Percentiles rank a stretch among this genome's conserved stretches.
phyloP scores from a whole-genome alignment of 2,329 filamentous ascomycete genomes.

The Calycina herbarum region DNA sequence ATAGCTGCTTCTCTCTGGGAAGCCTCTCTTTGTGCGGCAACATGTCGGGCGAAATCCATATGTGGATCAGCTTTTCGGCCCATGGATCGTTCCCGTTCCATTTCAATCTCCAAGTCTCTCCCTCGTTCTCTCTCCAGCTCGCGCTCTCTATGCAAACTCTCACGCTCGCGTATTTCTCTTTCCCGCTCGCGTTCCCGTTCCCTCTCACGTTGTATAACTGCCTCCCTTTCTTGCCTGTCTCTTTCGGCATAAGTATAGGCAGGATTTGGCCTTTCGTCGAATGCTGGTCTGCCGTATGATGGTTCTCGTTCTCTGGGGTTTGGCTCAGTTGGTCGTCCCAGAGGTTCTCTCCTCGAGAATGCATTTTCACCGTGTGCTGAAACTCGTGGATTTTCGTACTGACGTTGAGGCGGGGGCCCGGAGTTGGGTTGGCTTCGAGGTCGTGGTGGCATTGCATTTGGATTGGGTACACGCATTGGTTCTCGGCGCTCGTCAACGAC shows the following conservation, averaged over 20 bases:
- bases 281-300: slow-evolving; percentile 30
- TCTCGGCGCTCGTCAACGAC: slow-evolving; percentile 50
- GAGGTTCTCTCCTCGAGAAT: slow-evolving; percentile 28
- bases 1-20: not conserved
- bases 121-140: slow-evolving; percentile 25
- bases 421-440: slow-evolving; percentile 38
- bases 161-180: slow-evolving; percentile 27
- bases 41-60: slow-evolving; percentile 32
- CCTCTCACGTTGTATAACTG: slow-evolving; percentile 15
- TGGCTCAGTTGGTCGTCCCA: slow-evolving; percentile 18
- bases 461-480: slow-evolving; percentile 32
- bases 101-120: slow-evolving; percentile 29
- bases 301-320: slow-evolving; percentile 21
- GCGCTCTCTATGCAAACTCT: slow-evolving; percentile 31
- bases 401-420: slow-evolving; percentile 40
- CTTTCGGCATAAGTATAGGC: slow-evolving; percentile 56
- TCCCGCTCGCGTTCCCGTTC: slow-evolving; percentile 21
- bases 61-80: slow-evolving; percentile 30
- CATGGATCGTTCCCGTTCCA: slow-evolving; percentile 20
- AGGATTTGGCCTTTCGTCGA: slow-evolving; percentile 36
- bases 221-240: slow-evolving; percentile 37
- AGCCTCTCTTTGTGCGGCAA: slow-evolving; percentile 28
- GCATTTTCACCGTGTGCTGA: slow-evolving; percentile 21
- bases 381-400: slow-evolving; percentile 42
- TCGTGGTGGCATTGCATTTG: slow-evolving; percentile 34